Conservation (phyloP, 148 eudicot genomes). For the Chenopodium album region DNA sequence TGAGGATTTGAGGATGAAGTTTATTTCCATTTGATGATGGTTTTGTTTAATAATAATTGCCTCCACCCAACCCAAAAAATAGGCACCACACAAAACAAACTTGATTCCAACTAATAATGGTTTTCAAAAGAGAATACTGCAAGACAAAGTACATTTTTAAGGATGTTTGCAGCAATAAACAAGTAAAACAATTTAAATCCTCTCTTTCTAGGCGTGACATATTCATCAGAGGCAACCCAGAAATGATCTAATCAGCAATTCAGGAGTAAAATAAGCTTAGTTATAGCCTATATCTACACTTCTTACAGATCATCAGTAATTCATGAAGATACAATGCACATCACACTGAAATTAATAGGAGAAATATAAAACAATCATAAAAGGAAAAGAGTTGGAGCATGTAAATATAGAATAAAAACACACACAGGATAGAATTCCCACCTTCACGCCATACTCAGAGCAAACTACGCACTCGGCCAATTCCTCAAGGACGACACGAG, state of each 20-base stretch:
- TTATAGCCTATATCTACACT: neutral
- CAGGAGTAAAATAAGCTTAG: neutral
- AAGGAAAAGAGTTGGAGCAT: neutral
- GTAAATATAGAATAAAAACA: neutral
- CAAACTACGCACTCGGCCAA: conserved; percentile 62
- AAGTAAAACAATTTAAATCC: neutral
- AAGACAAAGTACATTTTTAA: neutral
- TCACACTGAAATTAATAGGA: neutral
- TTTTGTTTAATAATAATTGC: neutral
- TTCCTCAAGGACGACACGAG: conserved; percentile 52
- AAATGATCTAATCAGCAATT: neutral
- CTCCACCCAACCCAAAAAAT: neutral
- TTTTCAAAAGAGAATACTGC: neutral
- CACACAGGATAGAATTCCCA: conserved; percentile 23
- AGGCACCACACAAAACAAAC: neutral
- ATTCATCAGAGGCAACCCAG: neutral
- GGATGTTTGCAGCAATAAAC: neutral
- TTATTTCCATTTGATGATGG: neutral
- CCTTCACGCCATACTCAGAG: conserved; percentile 49
- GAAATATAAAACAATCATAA: neutral
- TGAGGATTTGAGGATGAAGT: neutral
- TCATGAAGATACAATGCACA: neutral
- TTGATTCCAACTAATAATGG: no score
- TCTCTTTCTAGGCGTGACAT: neutral
- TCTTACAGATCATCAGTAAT: neutral